A percentile compares a stretch with the other conserved stretches of the same genome.
These are phyloP conservation scores for Metschnikowia chrysomelidarum DNA, from an alignment of 805 yeast species.

Conservation along the genomic window DNA sequence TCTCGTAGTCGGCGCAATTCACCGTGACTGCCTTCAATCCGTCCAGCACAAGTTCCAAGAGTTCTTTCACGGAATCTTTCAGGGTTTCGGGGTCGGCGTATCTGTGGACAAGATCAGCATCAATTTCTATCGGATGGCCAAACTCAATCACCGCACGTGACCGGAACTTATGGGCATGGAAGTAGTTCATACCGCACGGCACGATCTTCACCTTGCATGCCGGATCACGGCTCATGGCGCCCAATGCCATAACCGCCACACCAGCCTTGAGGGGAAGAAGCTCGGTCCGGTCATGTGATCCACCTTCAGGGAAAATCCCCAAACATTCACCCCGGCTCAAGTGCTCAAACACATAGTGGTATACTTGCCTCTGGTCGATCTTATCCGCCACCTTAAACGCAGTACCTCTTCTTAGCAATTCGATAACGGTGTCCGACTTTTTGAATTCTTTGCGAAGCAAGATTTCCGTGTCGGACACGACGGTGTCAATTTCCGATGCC, in stretches of 20 bases:
- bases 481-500: constrained; percentile 62
- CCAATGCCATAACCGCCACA: constrained; percentile 96
- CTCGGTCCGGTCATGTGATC: constrained; percentile 94
- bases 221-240: constrained; percentile 81
- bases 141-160: constrained; percentile 94
- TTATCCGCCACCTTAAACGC: constrained; percentile 72
- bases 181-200: constrained; percentile 97
- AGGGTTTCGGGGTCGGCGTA: constrained; percentile 66
- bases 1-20: constrained; percentile 84
- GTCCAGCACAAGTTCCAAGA: constrained; percentile 67
- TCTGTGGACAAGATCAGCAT: constrained; percentile 52
- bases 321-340: constrained; percentile 75
- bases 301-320: constrained; percentile 98
- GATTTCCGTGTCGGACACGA: constrained; percentile 71
- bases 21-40: constrained; percentile 85
- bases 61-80: constrained; percentile 68
- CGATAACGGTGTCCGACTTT: constrained; percentile 43
- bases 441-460: constrained; percentile 67
- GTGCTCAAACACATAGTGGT: constrained; percentile 80
- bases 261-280: constrained; percentile 93
- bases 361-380: constrained; percentile 83
- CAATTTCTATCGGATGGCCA: constrained; percentile 79
- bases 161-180: constrained; percentile 93
- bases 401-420: constrained; percentile 50
- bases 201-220: constrained; percentile 79